Evolutionary conservation across 768 basidiomycete species (phyloP), one percentile per base, ranked within the genome.

Genomic region (Leccinellum rugosiceps): DNA sequence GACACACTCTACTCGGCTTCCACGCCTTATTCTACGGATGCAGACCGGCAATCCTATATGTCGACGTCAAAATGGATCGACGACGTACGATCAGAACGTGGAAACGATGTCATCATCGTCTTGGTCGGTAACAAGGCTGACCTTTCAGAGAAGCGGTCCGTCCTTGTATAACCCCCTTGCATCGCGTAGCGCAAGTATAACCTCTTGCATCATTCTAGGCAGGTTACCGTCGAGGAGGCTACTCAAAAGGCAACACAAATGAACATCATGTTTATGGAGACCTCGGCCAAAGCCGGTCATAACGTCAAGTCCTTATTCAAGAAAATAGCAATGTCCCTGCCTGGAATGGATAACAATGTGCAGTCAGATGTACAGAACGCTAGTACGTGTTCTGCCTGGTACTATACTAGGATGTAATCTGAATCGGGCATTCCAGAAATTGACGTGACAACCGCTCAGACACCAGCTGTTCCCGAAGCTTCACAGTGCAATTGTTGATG

Each of bases 11-110:
- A 46, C 28, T 28, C n/a, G 38, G 41, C 26, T 35, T 57, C 43
- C 50, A 57, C 53, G 7, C 44, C 52, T 62, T 31, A 53, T 45
- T 38, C 38, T 30, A 17, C 46, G 43, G 26, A 50, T 60, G 46
- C 60, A 98, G 96, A 94, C 75, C 91, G 96, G 47, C 89, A 91
- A 65, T 98, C 96, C n/a, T 99, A 98, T 83, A 74, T 96, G 61
- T 98, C 97, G 55, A 99, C 97, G 17, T 83, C 92, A 19, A 99
- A 98, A 75, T 99, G 97, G 97, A 94, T 99, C 77, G 97, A 99
- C 72, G 97, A 99, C 65, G 97, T 99, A 28, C 84, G 95, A 57
- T 95, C 94, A 58, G 97, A 99, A 73, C 81, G 97, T 67, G 97
- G 97, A 58, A 92, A 87, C 75, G 97, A 99, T 66, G 97, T 99